Base-by-base conservation (phyloP, 2,329 filamentous ascomycete genomes). In the Beauveria varroae region DNA sequence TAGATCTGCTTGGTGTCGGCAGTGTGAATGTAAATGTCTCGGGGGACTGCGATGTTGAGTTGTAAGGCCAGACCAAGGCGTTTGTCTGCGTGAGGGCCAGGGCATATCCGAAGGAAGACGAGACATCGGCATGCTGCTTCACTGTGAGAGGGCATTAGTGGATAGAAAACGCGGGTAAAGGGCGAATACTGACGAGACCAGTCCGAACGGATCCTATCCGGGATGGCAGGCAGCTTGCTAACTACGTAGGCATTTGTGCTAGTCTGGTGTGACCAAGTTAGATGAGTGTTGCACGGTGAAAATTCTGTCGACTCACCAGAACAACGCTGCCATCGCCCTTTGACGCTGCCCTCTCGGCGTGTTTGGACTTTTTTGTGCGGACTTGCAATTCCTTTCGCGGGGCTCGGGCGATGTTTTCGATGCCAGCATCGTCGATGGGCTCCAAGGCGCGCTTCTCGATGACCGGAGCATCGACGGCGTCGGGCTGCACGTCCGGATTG, bases 61-160 rank as follows among this genome's bases (percentile, higher is more conserved):
- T 86, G 75, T 98, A 98, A 18, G 91, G 88, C 95, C 95, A 99
- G 55, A 96, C 86, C 64, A 96, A 83, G 67, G 93, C 95, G 70
- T 93, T 87, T 8, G 88, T 86, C 66, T 88, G 86, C 9, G 91
- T 96, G 61, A 98, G 80, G 52, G 86, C 87, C 61, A 98, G 81
- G 54, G 90, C 93, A 70, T 93, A 91, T 65, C 85, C 89, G 70
- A 77, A 85, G 63, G 79, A 83, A 46, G 82, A 84, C 72, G 85
- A 84, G 63, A 91, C 79, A 37, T 84, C 81, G 69, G 87, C 88
- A 69, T 86, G 83, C 72, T 89, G 85, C 65, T 80, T 80, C 63
- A 77, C 87, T 90, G 67, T 61, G 30, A 46, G 16, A 24, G 14
- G 34, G 14, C 26, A n/a, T 57, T 22, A 56, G 40, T n/a, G 50